Evolutionary conservation across 495 filamentous ascomycete genomes (phyloP), one percentile per base, ranked within the genome.

Genomic region (Hypoxylon cercidicola): DNA sequence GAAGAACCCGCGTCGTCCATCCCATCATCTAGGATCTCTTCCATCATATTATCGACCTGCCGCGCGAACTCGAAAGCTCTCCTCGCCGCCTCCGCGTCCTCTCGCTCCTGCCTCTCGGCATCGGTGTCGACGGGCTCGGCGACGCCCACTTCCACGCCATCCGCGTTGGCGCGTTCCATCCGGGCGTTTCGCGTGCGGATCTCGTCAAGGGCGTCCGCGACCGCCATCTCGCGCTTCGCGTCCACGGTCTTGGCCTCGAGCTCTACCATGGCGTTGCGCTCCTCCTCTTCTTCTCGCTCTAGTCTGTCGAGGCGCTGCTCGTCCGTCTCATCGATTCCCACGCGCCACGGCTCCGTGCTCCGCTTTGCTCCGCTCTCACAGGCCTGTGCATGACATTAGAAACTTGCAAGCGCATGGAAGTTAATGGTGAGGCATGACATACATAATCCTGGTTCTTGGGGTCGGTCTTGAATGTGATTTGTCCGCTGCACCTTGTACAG

Each of bases 181-280:
- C 92, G 82, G 15, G 95, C 96, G 80, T 98, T 99, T 66, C 94
- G 77, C 37, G 87, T 92, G 57, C 95, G 81, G 45, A 98, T 97
- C 78, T 98, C 93, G 77, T 99, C 96, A 64, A 99, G 77, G 28
- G 92, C 92, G 80, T 99, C 96, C 34, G 96, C 96, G 66, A 98
- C 90, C 46, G 88, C 90, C 96, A 99, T 98, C 79, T 98, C 96
- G 55, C 89, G 81, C 81, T 95, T 96, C n/a, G 93, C 92, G 75
- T 99, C 96, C 23, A 88, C 77, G 56, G 93, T 96, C 25, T 93
- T 92, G 8, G 84, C 88, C 75, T 99, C 95, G 40, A 99, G 81
- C 78, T 95, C 89, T 43, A 83, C 87, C 77, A 99, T 99, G 4
- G 93, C 90, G 73, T 97, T 91, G 58, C 93, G 91, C 70, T 88